A percentile compares a stretch with the other conserved stretches of the same genome.
Conservation (phyloP, 495 filamentous ascomycete species). For the Hypoxylon cercidicola region DNA sequence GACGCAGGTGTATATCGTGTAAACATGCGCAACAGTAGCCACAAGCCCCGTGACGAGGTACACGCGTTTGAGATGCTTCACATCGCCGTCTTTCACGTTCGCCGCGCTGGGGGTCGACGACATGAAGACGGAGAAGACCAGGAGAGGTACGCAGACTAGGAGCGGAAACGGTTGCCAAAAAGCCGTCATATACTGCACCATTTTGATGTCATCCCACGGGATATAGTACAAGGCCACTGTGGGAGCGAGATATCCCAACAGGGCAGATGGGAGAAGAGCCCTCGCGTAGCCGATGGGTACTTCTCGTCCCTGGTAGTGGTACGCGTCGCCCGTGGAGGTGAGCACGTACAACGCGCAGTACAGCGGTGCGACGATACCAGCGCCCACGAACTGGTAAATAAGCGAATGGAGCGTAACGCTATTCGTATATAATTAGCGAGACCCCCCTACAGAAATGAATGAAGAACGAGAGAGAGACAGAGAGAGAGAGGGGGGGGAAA, state of each 20-base stretch:
- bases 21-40: slow-evolving; percentile 28
- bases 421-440: not conserved
- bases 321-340: slow-evolving; percentile 36
- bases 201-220: slow-evolving; percentile 34
- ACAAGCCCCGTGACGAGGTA: slow-evolving; percentile 36
- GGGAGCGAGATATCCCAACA: slow-evolving; percentile 50
- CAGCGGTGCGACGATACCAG: slow-evolving; percentile 50
- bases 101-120: not conserved
- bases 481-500: not conserved
- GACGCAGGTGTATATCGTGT: slow-evolving; percentile 30
- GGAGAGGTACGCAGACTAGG: slow-evolving; percentile 39
- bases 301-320: slow-evolving; percentile 44
- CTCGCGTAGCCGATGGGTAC: slow-evolving; percentile 39
- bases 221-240: slow-evolving; percentile 47
- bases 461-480: too few relatives aligned
- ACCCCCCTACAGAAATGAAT: not conserved
- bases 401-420: slow-evolving; percentile 43
- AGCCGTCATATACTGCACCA: slow-evolving; percentile 44
- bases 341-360: slow-evolving; percentile 50
- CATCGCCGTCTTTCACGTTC: slow-evolving; percentile 25
- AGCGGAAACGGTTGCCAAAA: slow-evolving; percentile 54
- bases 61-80: slow-evolving; percentile 41
- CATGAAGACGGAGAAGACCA: slow-evolving; percentile 20
- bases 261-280: slow-evolving; percentile 47
- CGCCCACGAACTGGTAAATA: slow-evolving; percentile 48